Conservation (phyloP, 768 basidiomycete genomes). For the Kwoniella mangroviensis region DNA sequence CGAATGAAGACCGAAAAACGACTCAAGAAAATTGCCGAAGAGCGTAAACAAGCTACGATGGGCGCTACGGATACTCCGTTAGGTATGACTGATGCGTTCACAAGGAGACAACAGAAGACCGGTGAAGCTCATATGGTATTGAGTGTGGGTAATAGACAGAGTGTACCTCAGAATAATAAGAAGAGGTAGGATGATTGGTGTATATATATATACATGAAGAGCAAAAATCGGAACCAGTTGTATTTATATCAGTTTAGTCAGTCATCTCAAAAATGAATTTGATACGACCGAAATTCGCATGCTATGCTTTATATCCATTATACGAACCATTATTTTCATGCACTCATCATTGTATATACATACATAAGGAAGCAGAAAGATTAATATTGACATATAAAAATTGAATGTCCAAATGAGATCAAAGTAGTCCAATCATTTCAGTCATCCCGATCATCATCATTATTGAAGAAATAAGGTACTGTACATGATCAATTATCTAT, state of each 20-base stretch:
- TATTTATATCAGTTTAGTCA: no score
- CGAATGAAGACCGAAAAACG: slow-evolving; percentile 97
- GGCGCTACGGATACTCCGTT: slow-evolving; percentile 91
- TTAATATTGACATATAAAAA: neutral
- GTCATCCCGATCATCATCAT: no score
- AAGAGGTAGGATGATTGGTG: slow-evolving; percentile 16
- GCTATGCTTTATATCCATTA: neutral
- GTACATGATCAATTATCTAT: no score
- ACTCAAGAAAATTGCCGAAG: slow-evolving; percentile 95
- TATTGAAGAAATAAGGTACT: no score
- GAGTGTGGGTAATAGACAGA: slow-evolving; percentile 92
- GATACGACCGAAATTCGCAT: no score
- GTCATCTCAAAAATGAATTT: no score
- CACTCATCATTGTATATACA: neutral
- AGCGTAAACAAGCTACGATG: slow-evolving; percentile 93
- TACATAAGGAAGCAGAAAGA: neutral
- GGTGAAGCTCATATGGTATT: slow-evolving; percentile 96
- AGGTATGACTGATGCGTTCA: slow-evolving; percentile 93
- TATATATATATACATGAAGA: neutral
- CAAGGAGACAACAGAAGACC: slow-evolving; percentile 87
- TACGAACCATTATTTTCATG: neutral
- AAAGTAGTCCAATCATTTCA: neutral
- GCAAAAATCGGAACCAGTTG: no score
- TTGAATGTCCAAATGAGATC: neutral
- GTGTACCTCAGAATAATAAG: slow-evolving; percentile 53